A percentile compares a stretch with the other conserved stretches of the same genome.
Conservation (phyloP, 1,284 basidiomycete species). For the Cystobasidiaceae sp. region DNA sequence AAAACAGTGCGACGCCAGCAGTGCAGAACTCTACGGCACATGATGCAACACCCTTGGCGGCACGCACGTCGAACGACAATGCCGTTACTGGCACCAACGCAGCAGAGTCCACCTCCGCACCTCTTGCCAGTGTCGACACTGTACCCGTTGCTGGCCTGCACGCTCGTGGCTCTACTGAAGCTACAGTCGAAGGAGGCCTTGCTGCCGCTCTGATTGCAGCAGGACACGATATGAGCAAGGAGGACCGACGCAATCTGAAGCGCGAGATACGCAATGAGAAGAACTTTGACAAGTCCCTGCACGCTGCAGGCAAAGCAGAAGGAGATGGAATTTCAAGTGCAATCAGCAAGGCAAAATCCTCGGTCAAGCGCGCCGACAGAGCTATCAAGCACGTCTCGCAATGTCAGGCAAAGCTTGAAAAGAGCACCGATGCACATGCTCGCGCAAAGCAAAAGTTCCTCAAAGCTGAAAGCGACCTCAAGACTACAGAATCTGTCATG, state of each 20-base stretch:
- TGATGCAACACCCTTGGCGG: too few species aligned
- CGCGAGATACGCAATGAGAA: conserved; percentile 10
- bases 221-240: neutral
- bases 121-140: too few species aligned
- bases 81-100: too few species aligned
- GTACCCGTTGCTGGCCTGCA: neutral
- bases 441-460: neutral
- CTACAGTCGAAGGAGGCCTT: neutral
- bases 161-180: neutral
- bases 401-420: neutral
- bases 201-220: neutral
- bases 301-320: neutral
- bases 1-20: too few species aligned
- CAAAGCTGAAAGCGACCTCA: neutral
- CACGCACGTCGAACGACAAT: too few species aligned
- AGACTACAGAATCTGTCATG: neutral
- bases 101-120: too few species aligned
- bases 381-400: neutral
- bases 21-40: too few species aligned
- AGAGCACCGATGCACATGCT: neutral
- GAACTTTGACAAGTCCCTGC: neutral
- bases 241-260: conserved; percentile 1
- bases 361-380: neutral
- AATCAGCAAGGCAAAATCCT: neutral
- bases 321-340: neutral